phyloP scores from a whole-genome alignment of 305 asterid genomes.

The Lippia alba region DNA sequence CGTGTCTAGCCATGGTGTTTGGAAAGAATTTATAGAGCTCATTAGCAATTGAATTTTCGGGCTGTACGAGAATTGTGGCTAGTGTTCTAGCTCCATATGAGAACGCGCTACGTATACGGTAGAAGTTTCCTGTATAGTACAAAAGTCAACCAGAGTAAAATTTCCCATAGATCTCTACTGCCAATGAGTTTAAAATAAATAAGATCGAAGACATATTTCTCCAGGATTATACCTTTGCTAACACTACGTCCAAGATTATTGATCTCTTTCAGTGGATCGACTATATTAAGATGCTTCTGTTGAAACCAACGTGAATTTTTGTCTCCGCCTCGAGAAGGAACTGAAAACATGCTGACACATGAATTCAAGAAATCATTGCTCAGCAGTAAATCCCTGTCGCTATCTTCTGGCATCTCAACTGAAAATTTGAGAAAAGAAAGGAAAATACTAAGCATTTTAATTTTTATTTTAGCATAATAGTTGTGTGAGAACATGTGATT shows the following conservation, averaged over 20 bases:
- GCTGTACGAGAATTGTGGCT: slow-evolving; percentile 57
- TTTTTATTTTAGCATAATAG: background rate
- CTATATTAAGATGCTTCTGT: slow-evolving; percentile 72
- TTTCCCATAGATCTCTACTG: background rate
- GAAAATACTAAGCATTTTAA: slow-evolving; percentile 7
- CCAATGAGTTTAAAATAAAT: slow-evolving; percentile 1
- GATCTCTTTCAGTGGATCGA: slow-evolving; percentile 80
- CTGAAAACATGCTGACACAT: slow-evolving; percentile 61
- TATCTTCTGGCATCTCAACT: slow-evolving; percentile 70
- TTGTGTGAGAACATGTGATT: slow-evolving; percentile 13
- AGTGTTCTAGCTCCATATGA: slow-evolving; percentile 83
- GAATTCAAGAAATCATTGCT: slow-evolving; percentile 63
- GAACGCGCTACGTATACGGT: slow-evolving; percentile 87
- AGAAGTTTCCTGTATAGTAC: slow-evolving; percentile 67
- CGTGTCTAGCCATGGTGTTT: slow-evolving; percentile 74
- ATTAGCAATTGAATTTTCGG: slow-evolving; percentile 48
- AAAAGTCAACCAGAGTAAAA: background rate
- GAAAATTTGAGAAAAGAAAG: slow-evolving; percentile 36
- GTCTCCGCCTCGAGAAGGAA: slow-evolving; percentile 60
- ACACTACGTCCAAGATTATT: slow-evolving; percentile 94
- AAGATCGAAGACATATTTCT: background rate
- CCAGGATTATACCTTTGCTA: slow-evolving; percentile 59
- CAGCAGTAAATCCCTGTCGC: slow-evolving; percentile 60
- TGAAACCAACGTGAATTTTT: slow-evolving; percentile 56
- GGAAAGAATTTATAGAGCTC: slow-evolving; percentile 73